phyloP scores from a whole-genome alignment of 768 basidiomycete genomes.

The Gymnopilus junonius region DNA sequence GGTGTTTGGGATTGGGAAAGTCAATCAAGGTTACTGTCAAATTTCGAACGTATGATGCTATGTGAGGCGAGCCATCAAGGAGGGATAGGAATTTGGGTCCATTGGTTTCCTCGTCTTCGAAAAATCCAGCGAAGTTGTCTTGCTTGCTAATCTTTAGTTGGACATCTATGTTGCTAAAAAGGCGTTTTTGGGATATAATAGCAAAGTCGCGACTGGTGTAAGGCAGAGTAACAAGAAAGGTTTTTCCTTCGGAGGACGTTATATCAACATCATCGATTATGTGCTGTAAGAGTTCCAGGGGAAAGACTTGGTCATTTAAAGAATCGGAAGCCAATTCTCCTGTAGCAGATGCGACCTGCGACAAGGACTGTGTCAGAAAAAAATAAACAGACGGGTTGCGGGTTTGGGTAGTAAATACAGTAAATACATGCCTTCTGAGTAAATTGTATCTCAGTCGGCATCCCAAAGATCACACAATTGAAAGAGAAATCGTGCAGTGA shows the following conservation, averaged over 20 bases:
- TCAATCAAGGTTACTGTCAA: not conserved
- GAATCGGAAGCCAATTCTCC: not conserved
- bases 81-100: not conserved
- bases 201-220: not conserved
- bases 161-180: not conserved
- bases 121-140: not conserved
- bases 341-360: not conserved
- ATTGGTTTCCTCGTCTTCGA: not conserved
- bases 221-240: not conserved
- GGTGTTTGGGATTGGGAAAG: not conserved
- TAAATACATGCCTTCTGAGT: not conserved
- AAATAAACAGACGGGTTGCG: not conserved
- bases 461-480: not conserved
- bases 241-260: not conserved
- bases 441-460: not conserved
- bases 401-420: not conserved
- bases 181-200: not conserved
- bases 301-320: not conserved
- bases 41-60: not conserved
- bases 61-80: not conserved
- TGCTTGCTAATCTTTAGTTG: not conserved
- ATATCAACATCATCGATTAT: not conserved
- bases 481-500: too few species aligned
- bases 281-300: not conserved
- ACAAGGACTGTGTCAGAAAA: not conserved